Base-by-base conservation (phyloP, 2,329 filamentous ascomycete species). In the Colletotrichum acutatum region DNA sequence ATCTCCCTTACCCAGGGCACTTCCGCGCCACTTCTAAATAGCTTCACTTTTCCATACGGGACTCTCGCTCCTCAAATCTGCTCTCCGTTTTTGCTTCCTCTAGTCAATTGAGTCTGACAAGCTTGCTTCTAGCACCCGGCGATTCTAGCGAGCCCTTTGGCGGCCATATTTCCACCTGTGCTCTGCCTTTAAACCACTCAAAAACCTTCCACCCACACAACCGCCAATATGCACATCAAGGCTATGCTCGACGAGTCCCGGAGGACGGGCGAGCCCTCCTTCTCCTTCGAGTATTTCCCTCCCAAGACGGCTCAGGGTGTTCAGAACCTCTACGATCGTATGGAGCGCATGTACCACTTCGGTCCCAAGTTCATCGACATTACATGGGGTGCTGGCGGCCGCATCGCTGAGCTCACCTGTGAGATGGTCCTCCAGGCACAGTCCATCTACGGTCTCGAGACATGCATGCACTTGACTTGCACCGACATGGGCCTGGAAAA, bases 261-360 rank as follows among this genome's bases (percentile, higher is more conserved):
- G 84, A 89, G 90, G 85, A 91, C 92, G 79, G 91, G 92, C 81
- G 90, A 93, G 79, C 93, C 95, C 71, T 97, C 95, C 81, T 98
- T 98, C 88, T 99, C 97, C 73, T 99, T 99, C 87, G 97, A 99
- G 84, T 99, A 98, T 88, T 99, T 99, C 85, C 97, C 97, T 64
- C 97, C 97, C 52, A 99, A 99, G 87, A 99, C 97, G 8, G 93
- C 94, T 12, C 94, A 97, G 85, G 97, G 97, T 88, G 96, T 99
- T 14, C 97, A 99, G 86, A 99, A 99, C 83, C 92, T 99, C 71
- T 99, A 99, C 88, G 97, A 99, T 79, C 94, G 97, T 78, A 98
- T 99, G 94, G 97, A 99, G 85, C 95, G 95, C 84, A 99, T 99
- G 97, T 95, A 98, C 84, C 91, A 93, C 79, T 90, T 97, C 75